These are phyloP conservation scores for Physaria fendleri DNA, from an alignment of 345 rosid species.

Conservation along the genomic window DNA sequence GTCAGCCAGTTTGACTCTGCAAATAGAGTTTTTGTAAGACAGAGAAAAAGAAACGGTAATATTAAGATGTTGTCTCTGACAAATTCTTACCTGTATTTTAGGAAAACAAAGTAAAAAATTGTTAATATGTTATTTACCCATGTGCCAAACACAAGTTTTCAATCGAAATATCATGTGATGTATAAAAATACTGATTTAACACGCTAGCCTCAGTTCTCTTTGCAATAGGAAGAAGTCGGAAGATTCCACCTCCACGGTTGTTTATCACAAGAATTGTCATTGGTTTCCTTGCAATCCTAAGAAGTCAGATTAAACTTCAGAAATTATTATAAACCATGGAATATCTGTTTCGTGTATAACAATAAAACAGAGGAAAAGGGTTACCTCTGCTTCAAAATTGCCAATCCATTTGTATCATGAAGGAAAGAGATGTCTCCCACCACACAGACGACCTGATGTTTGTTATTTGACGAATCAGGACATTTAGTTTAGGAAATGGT, in stretches of 20 bases:
- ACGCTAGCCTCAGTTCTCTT: constrained; percentile 55
- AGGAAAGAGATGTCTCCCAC: constrained; percentile 93
- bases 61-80: neutral
- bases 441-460: constrained; percentile 58
- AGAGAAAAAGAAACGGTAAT: neutral
- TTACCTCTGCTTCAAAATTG: constrained; percentile 73
- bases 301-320: constrained; percentile 10
- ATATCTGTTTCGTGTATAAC: neutral
- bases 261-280: constrained; percentile 84
- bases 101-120: neutral
- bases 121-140: constrained; percentile 45
- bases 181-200: constrained; percentile 69
- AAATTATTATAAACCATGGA: neutral
- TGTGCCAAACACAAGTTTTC: constrained; percentile 72
- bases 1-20: constrained; percentile 66
- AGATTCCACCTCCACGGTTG: constrained; percentile 96
- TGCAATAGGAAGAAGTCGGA: constrained; percentile 93
- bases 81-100: constrained; percentile 51
- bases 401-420: constrained; percentile 94
- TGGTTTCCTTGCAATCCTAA: constrained; percentile 63
- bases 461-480: constrained; percentile 2
- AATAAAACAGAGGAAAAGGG: neutral
- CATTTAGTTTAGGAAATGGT: neutral
- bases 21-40: constrained; percentile 17
- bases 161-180: constrained; percentile 77